A percentile compares a stretch with the other conserved stretches of the same genome.
Conservation (phyloP, 2,329 filamentous ascomycete genomes). For the Fusarium brachygibbosum region DNA sequence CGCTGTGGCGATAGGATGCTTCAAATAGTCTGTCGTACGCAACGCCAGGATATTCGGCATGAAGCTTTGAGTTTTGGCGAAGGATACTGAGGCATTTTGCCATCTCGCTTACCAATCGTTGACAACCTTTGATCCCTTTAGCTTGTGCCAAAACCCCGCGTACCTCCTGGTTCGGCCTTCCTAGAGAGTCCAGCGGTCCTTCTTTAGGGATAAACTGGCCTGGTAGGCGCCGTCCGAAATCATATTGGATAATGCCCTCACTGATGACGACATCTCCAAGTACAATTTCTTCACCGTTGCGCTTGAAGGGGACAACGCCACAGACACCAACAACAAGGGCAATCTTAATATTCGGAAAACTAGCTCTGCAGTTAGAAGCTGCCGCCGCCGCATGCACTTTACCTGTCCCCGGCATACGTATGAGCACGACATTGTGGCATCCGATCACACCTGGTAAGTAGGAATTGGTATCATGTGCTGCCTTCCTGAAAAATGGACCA, state of each 20-base stretch:
- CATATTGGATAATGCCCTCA: background rate
- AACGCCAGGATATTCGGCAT: background rate
- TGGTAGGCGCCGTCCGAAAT: background rate
- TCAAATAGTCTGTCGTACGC: accelerated
- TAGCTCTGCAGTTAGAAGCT: background rate
- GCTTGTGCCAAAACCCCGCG: accelerated
- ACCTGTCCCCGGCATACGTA: background rate
- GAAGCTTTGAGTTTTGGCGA: accelerated
- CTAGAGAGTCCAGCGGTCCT: accelerated
- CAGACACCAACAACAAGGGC: background rate
- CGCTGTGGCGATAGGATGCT: accelerated
- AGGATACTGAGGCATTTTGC: background rate
- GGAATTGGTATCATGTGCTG: background rate
- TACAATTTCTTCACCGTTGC: accelerated
- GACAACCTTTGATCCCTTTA: background rate
- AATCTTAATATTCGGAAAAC: background rate
- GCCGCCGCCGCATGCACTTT: background rate
- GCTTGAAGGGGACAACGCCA: background rate
- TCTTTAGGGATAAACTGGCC: background rate
- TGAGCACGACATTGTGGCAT: background rate
- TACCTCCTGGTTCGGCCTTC: background rate
- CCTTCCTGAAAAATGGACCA: accelerated
- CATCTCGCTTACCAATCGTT: accelerated
- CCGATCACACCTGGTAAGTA: background rate
- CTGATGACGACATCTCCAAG: slow-evolving; percentile 13